Conservation (phyloP, 345 rosid species). For the Limnanthes douglasii region DNA sequence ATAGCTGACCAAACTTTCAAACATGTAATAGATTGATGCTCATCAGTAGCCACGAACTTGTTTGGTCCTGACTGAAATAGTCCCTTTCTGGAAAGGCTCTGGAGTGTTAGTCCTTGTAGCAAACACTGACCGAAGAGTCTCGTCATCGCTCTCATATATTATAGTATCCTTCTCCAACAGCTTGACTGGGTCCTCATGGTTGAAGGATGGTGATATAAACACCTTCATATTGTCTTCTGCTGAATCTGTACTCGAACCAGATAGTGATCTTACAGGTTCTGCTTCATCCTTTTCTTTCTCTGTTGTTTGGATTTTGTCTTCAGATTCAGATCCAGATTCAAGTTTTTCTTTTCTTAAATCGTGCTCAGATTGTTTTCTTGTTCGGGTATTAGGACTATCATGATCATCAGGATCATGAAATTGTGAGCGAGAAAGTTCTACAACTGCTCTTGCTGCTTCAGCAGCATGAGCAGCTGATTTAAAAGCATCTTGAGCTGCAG, state of each 20-base stretch:
- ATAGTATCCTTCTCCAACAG: constrained; percentile 49
- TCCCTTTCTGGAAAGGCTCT: too few relatives aligned
- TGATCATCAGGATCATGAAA: constrained; percentile 26
- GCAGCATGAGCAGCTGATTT: constrained; percentile 83
- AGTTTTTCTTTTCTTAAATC: constrained; percentile 1
- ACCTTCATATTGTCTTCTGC: constrained; percentile 15
- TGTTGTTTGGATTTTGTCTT: constrained; percentile 4
- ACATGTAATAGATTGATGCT: too few relatives aligned
- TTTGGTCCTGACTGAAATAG: too few relatives aligned
- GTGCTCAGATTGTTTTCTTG: neutral
- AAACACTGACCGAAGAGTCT: too few relatives aligned
- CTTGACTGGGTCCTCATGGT: constrained; percentile 30
- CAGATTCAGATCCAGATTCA: too few relatives aligned
- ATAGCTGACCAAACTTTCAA: too few relatives aligned
- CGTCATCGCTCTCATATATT: constrained; percentile 40
- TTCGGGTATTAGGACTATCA: neutral
- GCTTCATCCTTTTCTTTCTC: constrained; percentile 11
- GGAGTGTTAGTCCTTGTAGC: too few relatives aligned
- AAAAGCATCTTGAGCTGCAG: constrained; percentile 93
- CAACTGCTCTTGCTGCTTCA: constrained; percentile 84
- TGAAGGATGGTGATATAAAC: constrained; percentile 18
- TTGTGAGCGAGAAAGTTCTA: constrained; percentile 66
- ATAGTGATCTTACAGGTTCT: constrained; percentile 16
- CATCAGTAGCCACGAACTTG: too few relatives aligned
- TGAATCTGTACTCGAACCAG: constrained; percentile 26